Base-by-base conservation (phyloP, 164 flowering plant genomes). In the Litsea cubeba region DNA sequence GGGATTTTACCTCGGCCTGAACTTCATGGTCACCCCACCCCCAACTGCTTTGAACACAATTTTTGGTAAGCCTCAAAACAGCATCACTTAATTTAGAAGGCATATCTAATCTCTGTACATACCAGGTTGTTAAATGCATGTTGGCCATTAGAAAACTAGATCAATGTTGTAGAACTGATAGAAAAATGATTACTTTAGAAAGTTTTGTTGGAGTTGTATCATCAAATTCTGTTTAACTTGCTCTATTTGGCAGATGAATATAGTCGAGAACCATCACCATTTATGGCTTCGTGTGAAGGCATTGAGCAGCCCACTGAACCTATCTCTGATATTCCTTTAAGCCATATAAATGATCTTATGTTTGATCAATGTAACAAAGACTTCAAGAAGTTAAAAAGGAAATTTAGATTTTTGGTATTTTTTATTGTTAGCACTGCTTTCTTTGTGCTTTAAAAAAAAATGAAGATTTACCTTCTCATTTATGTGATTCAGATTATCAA, bases 1-100 rank as follows among this genome's bases (percentile, higher is more conserved):
- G 75, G 87, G 51, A 74, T 89, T 90, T 74, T 95, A 93, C 76
- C 66, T 91, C 65, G 95, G 97, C 74, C 82, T 91, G 76, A 95
- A 93, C 81, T 91, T 95, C 80, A 83, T 90, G 84, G 85, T 85
- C 12, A 95, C 97, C 24, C 90, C 95, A 76, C 85, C 91, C 57
- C 88, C 95, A 62, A 82, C 90, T 70, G 90, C 97, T 67, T 82
- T 89, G 8, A 82, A 81, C 81, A 86, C 88, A 40, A 76, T 91
- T 11, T 95, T 80, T 77, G 97, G 97, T 95, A 76, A 86, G 86
- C 71, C 24, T 58, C 28, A 30, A 30, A 25, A 1, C 69, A 23
- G 6, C 66, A 4, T 6, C 25, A 23, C 66, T 63, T 24, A 2
- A 2, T 23, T 63, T 63, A 3, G 25, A 63, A 63, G 15, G 14